Evolutionary conservation across 768 basidiomycete species (phyloP), one percentile per base, ranked within the genome.

Genomic region (Suillus ampliporus): DNA sequence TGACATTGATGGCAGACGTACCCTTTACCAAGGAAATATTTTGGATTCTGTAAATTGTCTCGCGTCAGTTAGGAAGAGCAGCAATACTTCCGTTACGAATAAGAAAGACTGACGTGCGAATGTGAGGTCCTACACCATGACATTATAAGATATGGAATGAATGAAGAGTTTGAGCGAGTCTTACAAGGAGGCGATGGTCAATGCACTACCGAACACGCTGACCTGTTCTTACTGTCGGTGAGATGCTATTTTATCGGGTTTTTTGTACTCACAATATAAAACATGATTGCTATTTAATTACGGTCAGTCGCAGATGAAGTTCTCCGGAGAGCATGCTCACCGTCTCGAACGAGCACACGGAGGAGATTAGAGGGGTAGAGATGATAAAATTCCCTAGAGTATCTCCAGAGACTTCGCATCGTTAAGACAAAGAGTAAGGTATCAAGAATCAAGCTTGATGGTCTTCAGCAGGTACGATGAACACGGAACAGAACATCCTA

Each of bases 291-390:
- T 68, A 13, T 31, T 15, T 5, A 40, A 13, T 31, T 10, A 28
- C 8, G 3, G 17, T 56, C 23, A 56, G 26, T 8, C 13, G 4
- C 11, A 40, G 5, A 6, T 28, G 17, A 7, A 19, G 17, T 38
- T 13, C 17, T 17, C 15, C 53, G 26, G 14, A 53, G n/a, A 34
- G 34, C 17, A 37, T 26, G 3, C 69, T 63, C 52, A 73, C 72
- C 71, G n/a, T 73, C 73, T 53, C 71, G 65, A n/a, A 53, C 19
- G 17, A 73, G 72, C 43, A 66, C 53, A 38, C 7, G 41, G 9
- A 66, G 17, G 28, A 76, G 60, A 2, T 37, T 41, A 17, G 68
- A 72, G 3, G 63, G 54, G 13, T 17, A 19, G 23, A 53, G 5
- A 2, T 7, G 15, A 26, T 5, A 21, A 19, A 44, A 51, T 35